phyloP scores from a whole-genome alignment of 768 basidiomycete genomes.

The Naematelia encephala region DNA sequence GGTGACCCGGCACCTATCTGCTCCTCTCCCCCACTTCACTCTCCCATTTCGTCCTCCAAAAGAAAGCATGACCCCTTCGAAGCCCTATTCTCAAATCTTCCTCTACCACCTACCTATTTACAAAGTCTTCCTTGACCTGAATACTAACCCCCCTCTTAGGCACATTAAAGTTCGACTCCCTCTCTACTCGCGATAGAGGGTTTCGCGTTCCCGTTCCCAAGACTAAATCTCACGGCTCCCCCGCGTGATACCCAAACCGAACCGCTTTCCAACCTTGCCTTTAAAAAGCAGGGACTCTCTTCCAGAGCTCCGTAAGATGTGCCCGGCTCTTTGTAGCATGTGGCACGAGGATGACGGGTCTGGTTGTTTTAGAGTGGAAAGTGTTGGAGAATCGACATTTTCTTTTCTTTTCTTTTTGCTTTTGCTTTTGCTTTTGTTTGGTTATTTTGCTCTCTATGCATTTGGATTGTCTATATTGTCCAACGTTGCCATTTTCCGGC shows the following conservation, averaged over 20 bases:
- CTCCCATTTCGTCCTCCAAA: not conserved
- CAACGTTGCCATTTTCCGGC: too few relatives aligned
- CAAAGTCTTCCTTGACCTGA: not conserved
- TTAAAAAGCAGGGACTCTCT: not conserved
- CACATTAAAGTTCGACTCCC: conserved; percentile 52
- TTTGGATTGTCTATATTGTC: not conserved
- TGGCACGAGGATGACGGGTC: conserved; percentile 18
- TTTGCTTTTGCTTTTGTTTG: not conserved
- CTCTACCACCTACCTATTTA: too few relatives aligned
- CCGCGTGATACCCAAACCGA: conserved; percentile 32
- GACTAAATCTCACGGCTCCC: conserved; percentile 19
- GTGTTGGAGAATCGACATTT: conserved; percentile 3
- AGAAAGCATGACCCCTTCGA: too few relatives aligned
- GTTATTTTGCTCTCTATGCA: not conserved
- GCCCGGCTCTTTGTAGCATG: conserved; percentile 9
- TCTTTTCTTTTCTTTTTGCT: not conserved
- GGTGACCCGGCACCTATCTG: not conserved
- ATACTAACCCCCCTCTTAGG: too few relatives aligned
- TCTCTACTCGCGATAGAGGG: conserved; percentile 43
- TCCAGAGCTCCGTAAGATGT: not conserved
- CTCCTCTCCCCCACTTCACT: not conserved
- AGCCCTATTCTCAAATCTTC: too few relatives aligned
- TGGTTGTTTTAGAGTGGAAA: not conserved
- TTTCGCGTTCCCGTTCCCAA: conserved; percentile 52
- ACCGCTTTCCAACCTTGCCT: not conserved